Percentiles rank a stretch among this genome's conserved stretches.
Conservation (phyloP, 2,329 filamentous ascomycete genomes). For the Penicillium rolfsii region DNA sequence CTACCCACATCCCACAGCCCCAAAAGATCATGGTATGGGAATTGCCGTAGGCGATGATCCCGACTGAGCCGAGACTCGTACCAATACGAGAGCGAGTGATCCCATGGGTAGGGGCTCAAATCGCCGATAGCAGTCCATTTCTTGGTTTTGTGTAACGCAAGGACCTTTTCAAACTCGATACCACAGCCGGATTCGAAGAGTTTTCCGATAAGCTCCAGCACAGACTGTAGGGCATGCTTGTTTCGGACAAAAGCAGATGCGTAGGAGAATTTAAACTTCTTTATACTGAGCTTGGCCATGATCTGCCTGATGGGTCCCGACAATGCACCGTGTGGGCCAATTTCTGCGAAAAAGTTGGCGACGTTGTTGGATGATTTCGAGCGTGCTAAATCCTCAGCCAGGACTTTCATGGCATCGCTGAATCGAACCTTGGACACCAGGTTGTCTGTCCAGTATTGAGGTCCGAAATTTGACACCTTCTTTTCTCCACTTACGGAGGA, state of each 20-base stretch:
- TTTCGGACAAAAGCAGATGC: slow-evolving; percentile 3
- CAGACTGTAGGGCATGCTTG: background rate
- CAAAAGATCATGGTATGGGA: slow-evolving; percentile 5
- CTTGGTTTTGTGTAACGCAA: background rate
- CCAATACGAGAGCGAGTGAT: slow-evolving; percentile 7
- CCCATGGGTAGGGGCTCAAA: slow-evolving; percentile 6
- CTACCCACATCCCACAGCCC: background rate
- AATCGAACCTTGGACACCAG: slow-evolving; percentile 5
- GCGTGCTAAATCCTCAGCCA: slow-evolving; percentile 3
- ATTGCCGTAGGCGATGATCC: background rate
- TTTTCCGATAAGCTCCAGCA: background rate
- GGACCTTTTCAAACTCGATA: background rate
- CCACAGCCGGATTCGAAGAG: background rate
- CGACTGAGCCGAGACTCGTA: slow-evolving; percentile 4
- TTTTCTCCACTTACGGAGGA: slow-evolving; percentile 3
- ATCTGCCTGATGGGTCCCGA: slow-evolving; percentile 5
- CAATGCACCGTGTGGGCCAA: slow-evolving; percentile 11
- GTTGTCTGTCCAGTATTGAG: slow-evolving; percentile 7
- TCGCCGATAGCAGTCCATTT: background rate
- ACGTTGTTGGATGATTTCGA: slow-evolving; percentile 3
- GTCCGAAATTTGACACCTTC: background rate
- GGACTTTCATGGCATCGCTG: background rate
- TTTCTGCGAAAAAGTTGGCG: slow-evolving; percentile 5
- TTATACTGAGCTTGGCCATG: background rate
- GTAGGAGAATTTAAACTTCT: background rate